Conservation (phyloP, 345 rosid species). For the Clarkia xantiana region DNA sequence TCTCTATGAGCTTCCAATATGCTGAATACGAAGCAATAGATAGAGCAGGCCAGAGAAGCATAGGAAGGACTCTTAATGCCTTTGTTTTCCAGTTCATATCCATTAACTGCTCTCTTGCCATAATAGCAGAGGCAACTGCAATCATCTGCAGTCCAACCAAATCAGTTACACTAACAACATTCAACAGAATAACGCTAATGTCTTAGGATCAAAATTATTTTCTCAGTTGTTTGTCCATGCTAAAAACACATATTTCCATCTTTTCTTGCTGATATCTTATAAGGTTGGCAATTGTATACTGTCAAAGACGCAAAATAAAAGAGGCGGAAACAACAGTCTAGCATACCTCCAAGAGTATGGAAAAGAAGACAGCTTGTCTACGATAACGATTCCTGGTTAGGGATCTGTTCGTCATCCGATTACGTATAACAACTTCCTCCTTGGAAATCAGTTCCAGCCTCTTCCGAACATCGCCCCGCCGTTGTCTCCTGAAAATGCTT, state of each 20-base stretch:
- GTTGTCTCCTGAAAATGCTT: conserved; percentile 31
- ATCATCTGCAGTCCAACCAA: conserved; percentile 15
- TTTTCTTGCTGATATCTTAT: too few species aligned
- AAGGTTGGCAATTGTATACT: too few species aligned
- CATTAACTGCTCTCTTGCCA: conserved; percentile 21
- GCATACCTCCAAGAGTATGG: conserved; percentile 67
- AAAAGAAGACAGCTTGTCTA: conserved; percentile 46
- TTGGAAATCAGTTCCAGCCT: conserved; percentile 58
- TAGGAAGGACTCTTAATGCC: conserved; percentile 30
- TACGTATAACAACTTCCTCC: conserved; percentile 67
- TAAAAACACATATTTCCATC: neutral
- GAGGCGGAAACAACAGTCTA: neutral
- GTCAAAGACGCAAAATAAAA: neutral
- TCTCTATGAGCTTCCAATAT: conserved; percentile 19
- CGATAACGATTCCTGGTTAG: conserved; percentile 45
- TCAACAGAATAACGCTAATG: neutral
- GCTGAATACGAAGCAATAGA: conserved; percentile 22
- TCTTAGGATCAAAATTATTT: neutral
- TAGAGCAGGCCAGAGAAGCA: conserved; percentile 34
- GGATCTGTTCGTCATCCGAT: conserved; percentile 56
- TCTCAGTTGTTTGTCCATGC: neutral
- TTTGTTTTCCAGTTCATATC: conserved; percentile 40
- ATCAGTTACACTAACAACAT: neutral
- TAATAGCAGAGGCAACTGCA: conserved; percentile 28
- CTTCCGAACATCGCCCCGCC: conserved; percentile 83